Percentiles rank a stretch among this genome's conserved stretches.
These are phyloP conservation scores for Monosporascus sp. DNA, from an alignment of 2,329 filamentous ascomycete genomes.

Conservation along the genomic window DNA sequence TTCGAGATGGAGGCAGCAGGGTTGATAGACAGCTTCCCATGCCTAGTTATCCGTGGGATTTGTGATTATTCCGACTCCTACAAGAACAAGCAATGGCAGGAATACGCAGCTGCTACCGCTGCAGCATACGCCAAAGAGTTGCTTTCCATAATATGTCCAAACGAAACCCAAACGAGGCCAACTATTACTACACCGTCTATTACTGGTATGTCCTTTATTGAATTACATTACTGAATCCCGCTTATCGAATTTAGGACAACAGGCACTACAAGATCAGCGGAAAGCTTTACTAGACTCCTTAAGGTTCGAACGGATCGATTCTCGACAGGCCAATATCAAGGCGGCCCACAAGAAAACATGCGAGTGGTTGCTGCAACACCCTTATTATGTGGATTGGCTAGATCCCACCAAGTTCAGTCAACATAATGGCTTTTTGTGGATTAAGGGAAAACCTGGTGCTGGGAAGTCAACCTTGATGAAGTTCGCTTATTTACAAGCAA, in stretches of 20 bases:
- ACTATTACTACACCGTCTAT: background rate
- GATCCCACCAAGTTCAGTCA: no score
- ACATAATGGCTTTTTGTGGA: no score
- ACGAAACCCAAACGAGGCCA: background rate
- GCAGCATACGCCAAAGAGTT: slow-evolving; percentile 13
- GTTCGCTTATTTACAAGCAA: background rate
- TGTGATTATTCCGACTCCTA: slow-evolving; percentile 21
- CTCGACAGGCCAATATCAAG: no score
- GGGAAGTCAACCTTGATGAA: no score
- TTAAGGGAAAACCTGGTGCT: no score
- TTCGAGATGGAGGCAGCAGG: slow-evolving; percentile 15
- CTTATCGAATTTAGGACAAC: no score
- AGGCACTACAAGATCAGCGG: no score
- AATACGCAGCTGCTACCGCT: slow-evolving; percentile 11
- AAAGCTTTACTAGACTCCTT: no score
- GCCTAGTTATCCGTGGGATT: slow-evolving; percentile 20
- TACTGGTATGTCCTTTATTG: background rate
- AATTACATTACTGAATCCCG: no score
- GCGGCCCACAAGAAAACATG: no score
- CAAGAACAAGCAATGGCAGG: slow-evolving; percentile 20
- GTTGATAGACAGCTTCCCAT: slow-evolving; percentile 19
- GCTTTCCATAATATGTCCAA: background rate
- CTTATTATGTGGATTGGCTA: background rate
- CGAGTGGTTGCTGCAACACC: no score
- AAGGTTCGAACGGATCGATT: no score